Base-by-base conservation (phyloP, 495 filamentous ascomycete genomes). In the Neurospora tetrasperma region DNA sequence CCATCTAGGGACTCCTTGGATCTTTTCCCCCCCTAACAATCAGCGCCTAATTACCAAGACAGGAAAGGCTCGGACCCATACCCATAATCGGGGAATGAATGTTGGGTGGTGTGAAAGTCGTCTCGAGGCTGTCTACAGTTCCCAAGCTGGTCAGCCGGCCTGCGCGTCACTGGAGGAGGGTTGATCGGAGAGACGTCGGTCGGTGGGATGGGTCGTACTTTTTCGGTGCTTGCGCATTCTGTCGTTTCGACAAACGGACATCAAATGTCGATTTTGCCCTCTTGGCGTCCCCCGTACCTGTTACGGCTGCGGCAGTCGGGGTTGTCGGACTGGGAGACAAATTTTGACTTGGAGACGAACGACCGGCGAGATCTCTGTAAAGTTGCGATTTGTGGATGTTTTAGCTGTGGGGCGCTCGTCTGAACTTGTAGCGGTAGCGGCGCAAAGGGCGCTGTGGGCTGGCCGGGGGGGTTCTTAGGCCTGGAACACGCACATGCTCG, bases 11-110 rank as follows among this genome's bases (percentile, higher is more conserved):
- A 74, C n/a, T 77, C 54, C 7, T 35, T 66, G 27, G 54, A 66
- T 79, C 39, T 12, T 16, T 72, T 27, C 20, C 2, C 0, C 12
- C 10, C 40, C n/a, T 42, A 35, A 54, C 38, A 5, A 46, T 73
- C 42, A 71, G 48, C n/a, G 43, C 41, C 23, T 70, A 39, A 59
- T 76, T 71, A 78, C 70, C 73, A 20, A 59, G 39, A 48, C 23
- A 42, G 42, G 20, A 42, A 23, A 27, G 70, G 54, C 31, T 10
- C 27, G 48, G n/a, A 3, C 10, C 20, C 66, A 35, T 77, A 79
- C 79, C 79, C 79, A 79, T 80, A 79, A 69, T 80, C 79, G 40
- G 79, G 77, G 48, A 78, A 77, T 20, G 76, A 74, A 71, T 78
- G 74, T 35, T 72, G 68, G 41, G 72, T 74, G 48, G 69, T 70